Conservation (phyloP, 441 rosid genomes). For the Populus hybrid region DNA sequence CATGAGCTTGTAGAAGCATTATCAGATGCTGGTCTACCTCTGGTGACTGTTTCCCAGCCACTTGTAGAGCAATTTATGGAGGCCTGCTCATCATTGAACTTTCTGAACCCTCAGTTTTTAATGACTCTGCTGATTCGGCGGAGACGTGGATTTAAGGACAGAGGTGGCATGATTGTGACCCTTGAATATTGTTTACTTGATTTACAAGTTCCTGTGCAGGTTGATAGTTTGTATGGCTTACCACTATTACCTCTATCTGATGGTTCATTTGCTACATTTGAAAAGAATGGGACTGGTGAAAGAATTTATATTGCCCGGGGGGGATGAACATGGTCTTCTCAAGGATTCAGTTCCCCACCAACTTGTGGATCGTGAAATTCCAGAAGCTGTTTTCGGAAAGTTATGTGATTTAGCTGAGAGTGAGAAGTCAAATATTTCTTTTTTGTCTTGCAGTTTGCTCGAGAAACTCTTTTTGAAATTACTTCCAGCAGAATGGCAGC, state of each 20-base stretch:
- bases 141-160: conserved; percentile 68
- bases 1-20: conserved; percentile 76
- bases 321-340: conserved; percentile 74
- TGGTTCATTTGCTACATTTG: conserved; percentile 82
- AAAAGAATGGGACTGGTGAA: conserved; percentile 72
- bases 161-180: conserved; percentile 64
- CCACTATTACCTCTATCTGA: conserved; percentile 88
- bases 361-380: conserved; percentile 70
- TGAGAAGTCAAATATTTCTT: conserved; percentile 68
- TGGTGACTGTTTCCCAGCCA: conserved; percentile 58
- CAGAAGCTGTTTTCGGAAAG: conserved; percentile 64
- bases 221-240: conserved; percentile 68
- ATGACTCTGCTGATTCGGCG: conserved; percentile 75
- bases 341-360: conserved; percentile 82
- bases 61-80: conserved; percentile 76
- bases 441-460: conserved; percentile 81
- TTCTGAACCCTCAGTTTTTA: conserved; percentile 77
- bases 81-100: conserved; percentile 73
- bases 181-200: conserved; percentile 97
- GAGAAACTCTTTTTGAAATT: conserved; percentile 86
- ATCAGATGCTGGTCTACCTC: conserved; percentile 89
- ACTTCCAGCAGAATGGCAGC: conserved; percentile 94
- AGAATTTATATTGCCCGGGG: conserved; percentile 79
- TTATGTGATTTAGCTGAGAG: conserved; percentile 74
- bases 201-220: conserved; percentile 46